Conservation (phyloP, 1,284 basidiomycete genomes). For the Cryptococcus depauperatus region DNA sequence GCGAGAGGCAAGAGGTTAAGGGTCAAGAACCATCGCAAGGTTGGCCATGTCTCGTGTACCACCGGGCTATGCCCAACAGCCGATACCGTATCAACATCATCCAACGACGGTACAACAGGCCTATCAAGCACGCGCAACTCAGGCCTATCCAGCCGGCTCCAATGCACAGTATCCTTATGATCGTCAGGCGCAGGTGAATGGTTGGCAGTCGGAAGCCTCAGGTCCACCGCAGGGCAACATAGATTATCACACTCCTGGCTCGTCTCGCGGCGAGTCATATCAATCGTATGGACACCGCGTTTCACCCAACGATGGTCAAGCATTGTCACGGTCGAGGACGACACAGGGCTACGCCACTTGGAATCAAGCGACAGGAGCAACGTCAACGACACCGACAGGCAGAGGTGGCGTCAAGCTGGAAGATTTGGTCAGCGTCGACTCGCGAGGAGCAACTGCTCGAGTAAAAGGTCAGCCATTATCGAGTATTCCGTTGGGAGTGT, state of each 20-base stretch:
- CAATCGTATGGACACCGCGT: constrained; percentile 9
- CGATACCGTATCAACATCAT: constrained; percentile 5
- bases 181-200: constrained; percentile 6
- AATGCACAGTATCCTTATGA: constrained; percentile 6
- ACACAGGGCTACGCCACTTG: neutral
- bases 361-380: neutral
- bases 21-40: neutral
- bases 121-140: neutral
- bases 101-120: neutral
- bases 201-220: neutral
- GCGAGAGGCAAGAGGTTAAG: no score
- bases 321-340: neutral
- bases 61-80: constrained; percentile 7
- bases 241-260: constrained; percentile 7
- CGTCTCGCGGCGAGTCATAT: constrained; percentile 11
- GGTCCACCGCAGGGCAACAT: neutral
- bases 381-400: neutral
- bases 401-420: constrained; percentile 18
- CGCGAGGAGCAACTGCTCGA: neutral
- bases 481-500: constrained; percentile 3
- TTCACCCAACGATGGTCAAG: constrained; percentile 6
- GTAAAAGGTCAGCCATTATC: neutral
- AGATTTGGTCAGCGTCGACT: constrained; percentile 14
- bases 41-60: constrained; percentile 14
- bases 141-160: neutral